These are phyloP conservation scores for Pleurozium schreberi DNA, from an alignment of 225 moss, liverwort and hornwort species.

Conservation along the genomic window DNA sequence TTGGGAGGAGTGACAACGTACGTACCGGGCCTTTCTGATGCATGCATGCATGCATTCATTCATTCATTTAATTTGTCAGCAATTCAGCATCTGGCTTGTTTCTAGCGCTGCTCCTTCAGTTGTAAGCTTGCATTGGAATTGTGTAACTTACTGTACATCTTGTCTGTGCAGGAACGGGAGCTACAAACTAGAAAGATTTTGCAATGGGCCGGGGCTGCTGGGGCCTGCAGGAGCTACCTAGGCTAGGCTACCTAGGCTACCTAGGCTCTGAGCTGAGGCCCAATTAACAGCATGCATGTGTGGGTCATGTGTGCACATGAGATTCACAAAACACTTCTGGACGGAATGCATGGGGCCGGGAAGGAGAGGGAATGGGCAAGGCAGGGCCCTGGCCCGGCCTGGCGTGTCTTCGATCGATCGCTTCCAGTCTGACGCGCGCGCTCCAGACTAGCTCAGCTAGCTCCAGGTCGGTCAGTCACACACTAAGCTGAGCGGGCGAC, in stretches of 20 bases:
- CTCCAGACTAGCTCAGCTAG: not conserved
- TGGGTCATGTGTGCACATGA: not conserved
- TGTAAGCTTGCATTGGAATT: too few species aligned
- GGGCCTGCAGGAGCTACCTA: too few species aligned
- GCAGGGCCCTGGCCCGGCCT: not conserved
- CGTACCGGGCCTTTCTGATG: too few species aligned
- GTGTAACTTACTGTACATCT: too few species aligned
- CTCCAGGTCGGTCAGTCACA: not conserved
- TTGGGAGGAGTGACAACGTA: too few species aligned
- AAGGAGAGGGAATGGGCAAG: not conserved
- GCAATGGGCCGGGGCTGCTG: not conserved
- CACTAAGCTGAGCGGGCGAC: too few species aligned
- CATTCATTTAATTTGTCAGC: not conserved
- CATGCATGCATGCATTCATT: too few species aligned
- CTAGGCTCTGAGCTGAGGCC: not conserved
- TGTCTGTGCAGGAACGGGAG: not conserved
- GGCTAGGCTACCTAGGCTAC: too few species aligned
- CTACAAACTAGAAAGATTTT: not conserved
- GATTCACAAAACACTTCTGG: not conserved
- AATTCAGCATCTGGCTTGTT: too few species aligned
- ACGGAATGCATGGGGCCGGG: too few species aligned
- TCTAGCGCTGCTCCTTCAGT: too few species aligned
- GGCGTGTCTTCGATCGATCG: too few species aligned
- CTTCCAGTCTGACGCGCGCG: not conserved
- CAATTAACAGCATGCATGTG: not conserved